Conservation (phyloP, 306 rosid species). For the Sophora flavescens region DNA sequence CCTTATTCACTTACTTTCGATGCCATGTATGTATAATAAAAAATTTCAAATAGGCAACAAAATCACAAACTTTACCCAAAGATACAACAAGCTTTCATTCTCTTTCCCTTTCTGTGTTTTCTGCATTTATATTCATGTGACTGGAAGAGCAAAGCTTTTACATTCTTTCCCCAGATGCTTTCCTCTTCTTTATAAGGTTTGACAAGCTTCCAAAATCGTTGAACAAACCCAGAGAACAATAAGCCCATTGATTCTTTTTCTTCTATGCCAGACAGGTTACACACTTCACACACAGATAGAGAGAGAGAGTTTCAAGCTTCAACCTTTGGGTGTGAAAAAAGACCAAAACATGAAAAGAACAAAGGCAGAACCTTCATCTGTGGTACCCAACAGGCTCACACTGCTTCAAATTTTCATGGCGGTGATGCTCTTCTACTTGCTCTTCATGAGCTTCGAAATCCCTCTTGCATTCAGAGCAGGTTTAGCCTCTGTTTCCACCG, state of each 20-base stretch:
- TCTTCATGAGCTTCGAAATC: slow-evolving; percentile 84
- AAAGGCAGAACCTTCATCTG: slow-evolving; percentile 59
- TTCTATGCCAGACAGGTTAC: background rate
- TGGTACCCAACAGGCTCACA: slow-evolving; percentile 62
- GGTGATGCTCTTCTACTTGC: slow-evolving; percentile 63
- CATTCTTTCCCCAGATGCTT: background rate
- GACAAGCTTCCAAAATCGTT: slow-evolving; percentile 30
- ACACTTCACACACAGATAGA: too few species aligned
- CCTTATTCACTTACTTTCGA: background rate
- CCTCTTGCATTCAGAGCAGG: slow-evolving; percentile 67
- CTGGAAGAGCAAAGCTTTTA: background rate
- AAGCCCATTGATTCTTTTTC: slow-evolving; percentile 23
- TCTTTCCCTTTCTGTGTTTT: slow-evolving; percentile 20
- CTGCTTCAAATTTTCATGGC: slow-evolving; percentile 77
- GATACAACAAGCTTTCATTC: background rate
- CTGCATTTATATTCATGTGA: slow-evolving; percentile 37
- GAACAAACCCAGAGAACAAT: slow-evolving; percentile 30
- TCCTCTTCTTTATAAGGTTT: slow-evolving; percentile 48
- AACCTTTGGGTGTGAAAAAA: slow-evolving; percentile 5
- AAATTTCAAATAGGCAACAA: slow-evolving; percentile 15
- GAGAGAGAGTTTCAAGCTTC: background rate
- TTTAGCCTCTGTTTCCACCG: slow-evolving; percentile 52
- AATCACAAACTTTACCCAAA: slow-evolving; percentile 26
- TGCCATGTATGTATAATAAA: background rate
- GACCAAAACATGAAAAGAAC: slow-evolving; percentile 68